Base-by-base conservation (phyloP, 2,329 filamentous ascomycete species). In the Bimuria novae-zelandiae region DNA sequence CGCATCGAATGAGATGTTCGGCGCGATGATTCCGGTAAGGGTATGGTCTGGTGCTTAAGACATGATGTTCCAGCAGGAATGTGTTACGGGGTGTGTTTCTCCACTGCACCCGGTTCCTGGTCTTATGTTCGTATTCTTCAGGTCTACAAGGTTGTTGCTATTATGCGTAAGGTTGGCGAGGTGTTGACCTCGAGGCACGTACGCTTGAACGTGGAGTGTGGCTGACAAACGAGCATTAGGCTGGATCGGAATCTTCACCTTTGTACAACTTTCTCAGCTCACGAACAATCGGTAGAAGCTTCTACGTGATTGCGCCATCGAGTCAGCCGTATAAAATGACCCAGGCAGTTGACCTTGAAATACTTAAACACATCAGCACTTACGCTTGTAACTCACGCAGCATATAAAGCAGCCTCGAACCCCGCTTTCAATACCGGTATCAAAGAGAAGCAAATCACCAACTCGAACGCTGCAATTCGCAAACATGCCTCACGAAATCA, bases 401-500 rank as follows among this genome's bases (percentile, higher is more conserved):
- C 32, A 27, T 6, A 32, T 19, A 35, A 53, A 22, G 10, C 21
- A 40, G 30, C 7, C 4, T 41, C 14, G 1, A 27, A 22, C 21
- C 22, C 7, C 14, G 23, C 14, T 17, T n/a, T 27, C 40, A 17
- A 19, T 11, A 5, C 12, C 4, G 7, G 2, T 16, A 8, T 21
- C 41, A 23, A 12, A 21, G 19, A 16, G 33, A 14, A 44, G 3
- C 11, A 22, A 7, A 2, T 4, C 29, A 22, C 27, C 32, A 45
- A 37, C 30, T 21, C 21, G 19, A 43, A 14, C 25, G 14, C 11
- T 21, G 7, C 37, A 36, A 39, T 22, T 35, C 45, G n/a, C n/a
- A 27, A 55, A 19, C 16, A 70, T 70, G 68, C 61, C 65, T 11
- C 70, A 63, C 42, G 65, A 68, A 55, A 72, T 74, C 50, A 64